Conservation (phyloP, 441 rosid species). For the Biscutella laevigata region DNA sequence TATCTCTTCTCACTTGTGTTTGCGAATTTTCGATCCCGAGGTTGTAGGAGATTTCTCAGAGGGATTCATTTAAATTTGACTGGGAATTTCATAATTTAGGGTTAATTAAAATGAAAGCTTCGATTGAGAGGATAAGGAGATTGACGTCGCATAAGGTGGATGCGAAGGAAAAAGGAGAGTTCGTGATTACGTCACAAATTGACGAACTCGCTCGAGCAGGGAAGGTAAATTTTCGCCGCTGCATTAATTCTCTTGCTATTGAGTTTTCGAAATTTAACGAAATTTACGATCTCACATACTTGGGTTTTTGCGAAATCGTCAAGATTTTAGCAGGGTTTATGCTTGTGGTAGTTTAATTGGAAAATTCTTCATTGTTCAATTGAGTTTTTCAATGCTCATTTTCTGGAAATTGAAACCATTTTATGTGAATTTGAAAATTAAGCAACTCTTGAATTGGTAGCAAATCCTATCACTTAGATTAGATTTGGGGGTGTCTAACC, state of each 20-base stretch:
- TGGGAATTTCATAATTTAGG: slow-evolving; percentile 13
- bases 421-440: not conserved
- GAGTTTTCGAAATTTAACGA: not conserved
- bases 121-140: slow-evolving; percentile 55
- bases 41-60: not conserved
- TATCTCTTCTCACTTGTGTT: slow-evolving; percentile 9
- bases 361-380: not conserved
- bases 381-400: slow-evolving; percentile 1
- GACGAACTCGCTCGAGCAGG: slow-evolving; percentile 86
- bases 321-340: slow-evolving; percentile 27
- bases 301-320: not conserved
- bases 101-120: slow-evolving; percentile 52
- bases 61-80: not conserved
- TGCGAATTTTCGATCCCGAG: slow-evolving; percentile 7
- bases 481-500: not conserved
- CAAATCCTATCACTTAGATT: not conserved
- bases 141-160: slow-evolving; percentile 68
- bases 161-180: slow-evolving; percentile 57
- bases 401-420: not conserved
- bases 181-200: slow-evolving; percentile 39
- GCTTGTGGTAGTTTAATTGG: not conserved
- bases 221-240: slow-evolving; percentile 36
- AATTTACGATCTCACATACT: not conserved
- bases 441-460: slow-evolving; percentile 9
- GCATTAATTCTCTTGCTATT: not conserved